phyloP scores from a whole-genome alignment of 2,329 filamentous ascomycete species.

The Fusarium tanahbumbuense region DNA sequence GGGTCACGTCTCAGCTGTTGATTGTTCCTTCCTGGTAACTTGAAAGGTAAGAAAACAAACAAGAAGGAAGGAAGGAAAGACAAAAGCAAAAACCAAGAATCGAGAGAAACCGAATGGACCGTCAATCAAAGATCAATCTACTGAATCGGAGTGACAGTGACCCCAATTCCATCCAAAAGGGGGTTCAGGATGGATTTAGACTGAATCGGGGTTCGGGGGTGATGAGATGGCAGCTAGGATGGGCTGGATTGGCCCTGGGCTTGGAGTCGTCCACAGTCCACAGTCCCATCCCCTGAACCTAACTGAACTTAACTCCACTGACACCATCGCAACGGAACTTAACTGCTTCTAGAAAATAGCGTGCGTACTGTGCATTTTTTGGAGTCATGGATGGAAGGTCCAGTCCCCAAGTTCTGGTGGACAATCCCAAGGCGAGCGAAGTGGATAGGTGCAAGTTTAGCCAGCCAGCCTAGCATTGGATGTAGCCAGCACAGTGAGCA shows the following conservation, averaged over 20 bases:
- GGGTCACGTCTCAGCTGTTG: conserved; percentile 4
- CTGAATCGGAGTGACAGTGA: conserved; percentile 9
- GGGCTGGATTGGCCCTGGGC: background rate
- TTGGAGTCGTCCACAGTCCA: background rate
- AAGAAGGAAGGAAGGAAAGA: conserved; percentile 11
- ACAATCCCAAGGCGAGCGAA: conserved; percentile 24
- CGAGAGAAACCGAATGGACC: conserved; percentile 17
- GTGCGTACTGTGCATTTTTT: conserved; percentile 30
- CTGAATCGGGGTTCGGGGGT: conserved; percentile 36
- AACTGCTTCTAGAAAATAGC: conserved; percentile 32
- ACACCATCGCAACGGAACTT: conserved; percentile 18
- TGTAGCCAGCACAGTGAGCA: conserved; percentile 11
- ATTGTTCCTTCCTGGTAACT: conserved; percentile 11
- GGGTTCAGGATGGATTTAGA: conserved; percentile 41
- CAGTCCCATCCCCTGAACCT: conserved; percentile 6
- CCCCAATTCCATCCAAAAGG: conserved; percentile 41
- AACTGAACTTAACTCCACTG: conserved; percentile 28
- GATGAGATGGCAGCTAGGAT: background rate
- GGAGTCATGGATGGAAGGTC: conserved; percentile 1
- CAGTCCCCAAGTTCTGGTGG: conserved; percentile 23
- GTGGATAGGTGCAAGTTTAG: background rate
- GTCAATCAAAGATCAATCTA: conserved; percentile 8
- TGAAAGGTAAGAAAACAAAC: conserved; percentile 4
- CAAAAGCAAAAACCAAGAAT: conserved; percentile 16
- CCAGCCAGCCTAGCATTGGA: background rate